A percentile compares a stretch with the other conserved stretches of the same genome.
Evolutionary conservation across 2,329 filamentous ascomycete genomes (phyloP).

Genomic region (Myriosclerotinia scirpicola): DNA sequence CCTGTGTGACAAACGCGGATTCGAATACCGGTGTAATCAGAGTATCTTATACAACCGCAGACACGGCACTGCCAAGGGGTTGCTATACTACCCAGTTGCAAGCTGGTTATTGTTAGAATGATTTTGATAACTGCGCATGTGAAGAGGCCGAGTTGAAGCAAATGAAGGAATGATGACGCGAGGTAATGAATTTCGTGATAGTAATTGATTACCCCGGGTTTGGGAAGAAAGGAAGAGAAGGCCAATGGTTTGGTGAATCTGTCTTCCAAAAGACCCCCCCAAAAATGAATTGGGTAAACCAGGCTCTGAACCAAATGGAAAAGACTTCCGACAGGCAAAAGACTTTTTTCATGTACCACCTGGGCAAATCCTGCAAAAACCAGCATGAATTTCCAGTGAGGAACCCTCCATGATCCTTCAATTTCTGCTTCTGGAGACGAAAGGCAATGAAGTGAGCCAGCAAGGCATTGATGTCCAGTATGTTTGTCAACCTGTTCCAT

Average conservation of each 20-base stretch:
- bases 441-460: too few species aligned
- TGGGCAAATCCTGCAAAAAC: background rate
- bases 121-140: background rate
- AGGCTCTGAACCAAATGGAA: too few species aligned
- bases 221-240: background rate
- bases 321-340: background rate
- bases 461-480: too few species aligned
- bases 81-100: slow-evolving; percentile 13
- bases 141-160: background rate
- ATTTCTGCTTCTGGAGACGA: too few species aligned
- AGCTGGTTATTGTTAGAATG: slow-evolving; percentile 1
- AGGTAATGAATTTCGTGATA: background rate
- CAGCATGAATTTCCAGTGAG: background rate
- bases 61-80: background rate
- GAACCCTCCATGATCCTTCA: background rate
- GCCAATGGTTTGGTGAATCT: background rate
- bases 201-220: too few species aligned
- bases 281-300: background rate
- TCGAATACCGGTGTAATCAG: background rate
- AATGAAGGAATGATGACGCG: background rate
- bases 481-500: too few species aligned
- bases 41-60: slow-evolving; percentile 10
- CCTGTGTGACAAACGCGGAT: background rate
- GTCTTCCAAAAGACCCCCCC: background rate
- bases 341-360: background rate